Percentiles rank a stretch among this genome's conserved stretches.
Conservation (phyloP, 106 monocot species). For the Dioscorea alata region DNA sequence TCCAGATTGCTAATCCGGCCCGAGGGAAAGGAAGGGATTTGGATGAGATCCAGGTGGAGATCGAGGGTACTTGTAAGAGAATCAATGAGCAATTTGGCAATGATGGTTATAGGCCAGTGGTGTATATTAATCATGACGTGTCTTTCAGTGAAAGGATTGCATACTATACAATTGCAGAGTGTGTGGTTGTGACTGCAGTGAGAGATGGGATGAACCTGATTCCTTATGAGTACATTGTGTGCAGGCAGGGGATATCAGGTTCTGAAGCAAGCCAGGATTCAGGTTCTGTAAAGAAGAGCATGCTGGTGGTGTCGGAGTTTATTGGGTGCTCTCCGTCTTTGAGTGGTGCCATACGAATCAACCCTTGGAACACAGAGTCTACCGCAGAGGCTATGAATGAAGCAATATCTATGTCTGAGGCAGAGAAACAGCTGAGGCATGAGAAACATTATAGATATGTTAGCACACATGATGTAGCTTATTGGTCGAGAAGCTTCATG, state of each 20-base stretch:
- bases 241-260: constrained; percentile 46
- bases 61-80: constrained; percentile 55
- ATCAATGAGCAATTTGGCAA: constrained; percentile 66
- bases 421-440: constrained; percentile 58
- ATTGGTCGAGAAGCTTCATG: constrained; percentile 65
- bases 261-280: too few species aligned
- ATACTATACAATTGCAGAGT: constrained; percentile 73
- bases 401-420: constrained; percentile 34
- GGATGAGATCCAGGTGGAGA: constrained; percentile 62
- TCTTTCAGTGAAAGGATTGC: constrained; percentile 62
- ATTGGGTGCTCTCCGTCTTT: constrained; percentile 70
- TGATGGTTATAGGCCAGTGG: constrained; percentile 49
- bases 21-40: constrained; percentile 59
- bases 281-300: constrained; percentile 38
- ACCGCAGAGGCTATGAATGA: constrained; percentile 62
- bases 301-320: constrained; percentile 70
- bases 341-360: constrained; percentile 56
- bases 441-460: constrained; percentile 69
- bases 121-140: constrained; percentile 53
- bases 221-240: constrained; percentile 85
- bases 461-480: constrained; percentile 63
- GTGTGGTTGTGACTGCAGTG: constrained; percentile 67
- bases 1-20: constrained; percentile 86
- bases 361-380: constrained; percentile 60
- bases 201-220: constrained; percentile 88